Percentiles rank a stretch among this genome's conserved stretches.
These are phyloP conservation scores for Podila verticillata DNA, from an alignment of 192 early-diverging fungal species.

Conservation along the genomic window DNA sequence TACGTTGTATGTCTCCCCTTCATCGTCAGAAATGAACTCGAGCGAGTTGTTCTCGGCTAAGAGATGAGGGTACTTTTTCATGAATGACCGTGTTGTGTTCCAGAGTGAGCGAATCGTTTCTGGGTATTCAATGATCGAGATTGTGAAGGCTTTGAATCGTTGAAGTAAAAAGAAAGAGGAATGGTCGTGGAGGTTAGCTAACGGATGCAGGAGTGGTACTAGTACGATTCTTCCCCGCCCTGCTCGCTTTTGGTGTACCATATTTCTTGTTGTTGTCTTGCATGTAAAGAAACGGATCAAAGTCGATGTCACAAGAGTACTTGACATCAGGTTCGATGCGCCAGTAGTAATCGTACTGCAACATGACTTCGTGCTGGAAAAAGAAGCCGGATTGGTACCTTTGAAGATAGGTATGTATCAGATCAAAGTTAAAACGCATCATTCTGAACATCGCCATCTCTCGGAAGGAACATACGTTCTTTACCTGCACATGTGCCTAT, in stretches of 20 bases:
- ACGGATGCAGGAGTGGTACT: neutral
- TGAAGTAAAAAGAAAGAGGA: neutral
- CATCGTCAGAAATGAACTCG: conserved; percentile 66
- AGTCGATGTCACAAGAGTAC: conserved; percentile 82
- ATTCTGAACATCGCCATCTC: too few relatives aligned
- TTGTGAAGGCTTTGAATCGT: conserved; percentile 65
- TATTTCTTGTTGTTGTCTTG: conserved; percentile 81
- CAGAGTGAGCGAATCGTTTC: conserved; percentile 80
- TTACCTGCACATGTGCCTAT: conserved; percentile 82
- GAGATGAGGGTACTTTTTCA: conserved; percentile 57
- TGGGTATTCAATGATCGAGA: conserved; percentile 76
- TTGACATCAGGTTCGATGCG: conserved; percentile 86
- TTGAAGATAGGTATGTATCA: too few relatives aligned
- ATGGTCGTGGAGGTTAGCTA: neutral
- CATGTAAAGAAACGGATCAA: conserved; percentile 88
- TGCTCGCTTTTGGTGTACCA: conserved; percentile 34
- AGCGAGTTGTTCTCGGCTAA: conserved; percentile 54
- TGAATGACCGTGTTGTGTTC: conserved; percentile 67
- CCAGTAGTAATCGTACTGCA: conserved; percentile 88
- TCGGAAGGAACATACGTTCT: neutral
- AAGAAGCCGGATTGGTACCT: conserved; percentile 83
- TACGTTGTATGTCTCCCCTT: conserved; percentile 70
- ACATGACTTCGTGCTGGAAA: conserved; percentile 73
- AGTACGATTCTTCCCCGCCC: neutral
- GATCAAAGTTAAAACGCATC: too few relatives aligned